Evolutionary conservation across 2,329 filamentous ascomycete species (phyloP).

Genomic region (Talaromyces sp.): DNA sequence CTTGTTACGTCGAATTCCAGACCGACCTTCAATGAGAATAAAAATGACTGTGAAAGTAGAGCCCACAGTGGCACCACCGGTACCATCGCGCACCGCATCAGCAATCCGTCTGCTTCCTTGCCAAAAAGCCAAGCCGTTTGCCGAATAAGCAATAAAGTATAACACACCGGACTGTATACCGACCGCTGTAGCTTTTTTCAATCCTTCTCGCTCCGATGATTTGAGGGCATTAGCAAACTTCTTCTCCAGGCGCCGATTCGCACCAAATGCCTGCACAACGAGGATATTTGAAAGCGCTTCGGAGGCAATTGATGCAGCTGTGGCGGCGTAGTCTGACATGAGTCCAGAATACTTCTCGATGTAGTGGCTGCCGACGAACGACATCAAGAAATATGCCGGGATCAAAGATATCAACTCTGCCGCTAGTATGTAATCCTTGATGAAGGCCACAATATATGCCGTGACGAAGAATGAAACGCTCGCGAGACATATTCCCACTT

Average conservation of each 20-base stretch:
- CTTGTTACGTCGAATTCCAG: too few relatives aligned
- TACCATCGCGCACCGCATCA: conserved; percentile 32
- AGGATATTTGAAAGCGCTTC: conserved; percentile 55
- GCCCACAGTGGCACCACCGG: conserved; percentile 29
- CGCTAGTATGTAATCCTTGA: conserved; percentile 59
- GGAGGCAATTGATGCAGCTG: conserved; percentile 57
- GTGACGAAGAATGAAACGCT: conserved; percentile 64
- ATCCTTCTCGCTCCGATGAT: conserved; percentile 48
- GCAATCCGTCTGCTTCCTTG: conserved; percentile 56
- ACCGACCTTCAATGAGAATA: conserved; percentile 36
- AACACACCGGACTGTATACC: conserved; percentile 57
- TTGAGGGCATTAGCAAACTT: conserved; percentile 56
- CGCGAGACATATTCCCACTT: conserved; percentile 62
- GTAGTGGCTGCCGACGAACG: conserved; percentile 41
- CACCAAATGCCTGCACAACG: conserved; percentile 58
- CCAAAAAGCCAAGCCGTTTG: conserved; percentile 64
- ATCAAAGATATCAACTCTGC: conserved; percentile 62
- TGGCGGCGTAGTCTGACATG: conserved; percentile 50
- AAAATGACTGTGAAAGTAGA: conserved; percentile 40
- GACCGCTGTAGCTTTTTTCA: conserved; percentile 54
- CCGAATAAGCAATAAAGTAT: conserved; percentile 63
- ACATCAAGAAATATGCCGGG: conserved; percentile 39
- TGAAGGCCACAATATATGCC: conserved; percentile 64
- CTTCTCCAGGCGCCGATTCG: conserved; percentile 38
- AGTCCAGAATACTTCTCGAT: conserved; percentile 43